Evolutionary conservation across 177 flowering plant genomes (phyloP).

Genomic region (Vitis hybrid): DNA sequence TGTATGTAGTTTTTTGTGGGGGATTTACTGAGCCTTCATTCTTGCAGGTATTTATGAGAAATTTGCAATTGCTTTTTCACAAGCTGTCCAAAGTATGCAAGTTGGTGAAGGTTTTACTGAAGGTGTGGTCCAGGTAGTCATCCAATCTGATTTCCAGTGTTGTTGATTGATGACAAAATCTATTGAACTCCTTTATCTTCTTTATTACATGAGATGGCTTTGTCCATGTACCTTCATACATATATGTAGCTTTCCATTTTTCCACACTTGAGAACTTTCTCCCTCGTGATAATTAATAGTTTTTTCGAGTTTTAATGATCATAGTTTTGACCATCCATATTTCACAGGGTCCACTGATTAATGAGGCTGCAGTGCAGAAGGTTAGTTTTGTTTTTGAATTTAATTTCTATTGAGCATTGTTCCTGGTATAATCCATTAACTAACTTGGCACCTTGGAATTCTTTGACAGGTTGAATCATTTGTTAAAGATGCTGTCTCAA

Average conservation of each 20-base stretch:
- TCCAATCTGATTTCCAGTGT: neutral
- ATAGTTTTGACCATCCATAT: conserved; percentile 6
- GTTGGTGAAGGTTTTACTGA: conserved; percentile 93
- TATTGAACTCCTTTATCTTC: neutral
- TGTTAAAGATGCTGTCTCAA: conserved; percentile 78
- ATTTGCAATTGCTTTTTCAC: conserved; percentile 74
- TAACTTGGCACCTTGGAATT: conserved; percentile 11
- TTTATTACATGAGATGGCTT: neutral
- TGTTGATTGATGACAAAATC: neutral
- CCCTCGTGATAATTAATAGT: neutral
- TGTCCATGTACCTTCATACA: neutral
- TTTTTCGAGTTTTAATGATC: neutral
- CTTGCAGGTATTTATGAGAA: conserved; percentile 85
- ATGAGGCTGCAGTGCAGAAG: conserved; percentile 90
- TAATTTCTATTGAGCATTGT: neutral
- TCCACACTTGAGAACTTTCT: neutral
- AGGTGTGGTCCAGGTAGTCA: conserved; percentile 77
- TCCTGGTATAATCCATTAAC: neutral
- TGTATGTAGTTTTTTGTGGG: neutral
- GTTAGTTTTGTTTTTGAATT: conserved; percentile 27
- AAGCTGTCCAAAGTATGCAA: conserved; percentile 74
- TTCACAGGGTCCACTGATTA: conserved; percentile 90
- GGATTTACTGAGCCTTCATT: conserved; percentile 2
- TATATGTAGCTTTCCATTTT: neutral
- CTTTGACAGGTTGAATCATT: conserved; percentile 72